phyloP scores from a whole-genome alignment of 495 filamentous ascomycete genomes.

The Penicillium turbatum region DNA sequence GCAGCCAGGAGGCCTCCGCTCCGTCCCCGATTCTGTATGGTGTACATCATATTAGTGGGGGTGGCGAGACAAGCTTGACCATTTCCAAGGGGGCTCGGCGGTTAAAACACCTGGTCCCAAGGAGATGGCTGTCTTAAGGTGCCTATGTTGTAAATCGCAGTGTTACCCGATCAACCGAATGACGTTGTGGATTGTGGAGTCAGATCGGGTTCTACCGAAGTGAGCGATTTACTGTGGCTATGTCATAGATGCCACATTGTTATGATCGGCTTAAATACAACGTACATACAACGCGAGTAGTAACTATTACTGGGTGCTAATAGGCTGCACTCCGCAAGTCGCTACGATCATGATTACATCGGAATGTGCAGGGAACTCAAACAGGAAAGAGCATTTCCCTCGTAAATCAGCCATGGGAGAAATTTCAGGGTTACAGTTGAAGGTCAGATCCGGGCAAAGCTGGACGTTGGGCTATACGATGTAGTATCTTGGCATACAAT shows the following conservation, averaged over 20 bases:
- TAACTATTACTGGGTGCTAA: no score
- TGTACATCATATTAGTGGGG: constrained; percentile 14
- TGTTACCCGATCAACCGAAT: background rate
- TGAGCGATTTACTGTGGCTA: background rate
- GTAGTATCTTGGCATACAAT: no score
- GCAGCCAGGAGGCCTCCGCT: background rate
- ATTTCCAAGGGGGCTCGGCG: constrained; percentile 3
- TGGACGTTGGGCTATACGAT: background rate
- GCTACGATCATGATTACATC: background rate
- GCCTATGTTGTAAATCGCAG: no score
- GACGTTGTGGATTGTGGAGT: constrained; percentile 4
- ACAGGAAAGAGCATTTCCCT: background rate
- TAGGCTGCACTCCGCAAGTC: no score
- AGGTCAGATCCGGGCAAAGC: background rate
- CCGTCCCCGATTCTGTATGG: background rate
- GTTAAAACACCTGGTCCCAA: background rate
- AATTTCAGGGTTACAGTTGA: background rate
- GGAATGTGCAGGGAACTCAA: background rate
- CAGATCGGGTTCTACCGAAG: background rate
- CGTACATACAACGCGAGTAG: no score
- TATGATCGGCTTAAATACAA: no score
- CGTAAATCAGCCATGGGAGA: background rate
- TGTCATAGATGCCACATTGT: background rate
- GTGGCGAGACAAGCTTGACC: constrained; percentile 6
- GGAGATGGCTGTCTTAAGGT: no score